These are phyloP conservation scores for Rubia yunnanensis DNA, from an alignment of 257 asterid genomes.

Conservation along the genomic window DNA sequence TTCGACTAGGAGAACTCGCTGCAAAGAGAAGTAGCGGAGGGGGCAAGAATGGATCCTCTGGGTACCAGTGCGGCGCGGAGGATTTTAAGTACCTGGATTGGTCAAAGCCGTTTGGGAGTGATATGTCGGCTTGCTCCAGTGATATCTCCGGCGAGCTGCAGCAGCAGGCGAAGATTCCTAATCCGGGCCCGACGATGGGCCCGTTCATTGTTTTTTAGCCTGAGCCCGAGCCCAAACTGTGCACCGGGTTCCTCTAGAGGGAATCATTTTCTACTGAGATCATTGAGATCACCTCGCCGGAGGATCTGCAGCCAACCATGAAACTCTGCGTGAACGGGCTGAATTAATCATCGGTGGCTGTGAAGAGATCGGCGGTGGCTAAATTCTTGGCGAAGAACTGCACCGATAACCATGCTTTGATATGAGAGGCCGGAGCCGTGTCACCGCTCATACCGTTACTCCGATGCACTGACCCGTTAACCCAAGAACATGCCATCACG, in stretches of 20 bases:
- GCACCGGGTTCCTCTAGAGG: constrained; percentile 61
- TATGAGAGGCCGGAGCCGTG: constrained; percentile 83
- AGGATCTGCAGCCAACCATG: constrained; percentile 83
- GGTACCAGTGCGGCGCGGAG: constrained; percentile 27
- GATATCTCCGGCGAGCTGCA: constrained; percentile 88
- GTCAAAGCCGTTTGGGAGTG: constrained; percentile 70
- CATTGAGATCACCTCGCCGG: constrained; percentile 76
- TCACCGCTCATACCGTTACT: constrained; percentile 71
- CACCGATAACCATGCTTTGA: constrained; percentile 78
- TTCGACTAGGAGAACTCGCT: constrained; percentile 65
- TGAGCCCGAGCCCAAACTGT: constrained; percentile 54
- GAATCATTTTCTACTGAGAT: constrained; percentile 81
- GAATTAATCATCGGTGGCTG: constrained; percentile 50
- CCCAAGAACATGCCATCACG: constrained; percentile 90
- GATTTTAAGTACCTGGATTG: constrained; percentile 32
- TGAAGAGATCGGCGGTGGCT: constrained; percentile 83
- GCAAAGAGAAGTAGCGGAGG: constrained; percentile 23
- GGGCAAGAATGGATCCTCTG: constrained; percentile 19
- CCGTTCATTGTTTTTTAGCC: constrained; percentile 9
- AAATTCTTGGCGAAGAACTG: constrained; percentile 71
- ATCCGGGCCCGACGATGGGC: constrained; percentile 23
- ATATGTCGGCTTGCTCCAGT: constrained; percentile 79
- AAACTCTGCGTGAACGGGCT: constrained; percentile 68
- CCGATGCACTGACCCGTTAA: constrained; percentile 61
- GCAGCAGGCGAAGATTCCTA: constrained; percentile 57